Base-by-base conservation (phyloP, 257 asterid genomes). In the Cordia subcordata region DNA sequence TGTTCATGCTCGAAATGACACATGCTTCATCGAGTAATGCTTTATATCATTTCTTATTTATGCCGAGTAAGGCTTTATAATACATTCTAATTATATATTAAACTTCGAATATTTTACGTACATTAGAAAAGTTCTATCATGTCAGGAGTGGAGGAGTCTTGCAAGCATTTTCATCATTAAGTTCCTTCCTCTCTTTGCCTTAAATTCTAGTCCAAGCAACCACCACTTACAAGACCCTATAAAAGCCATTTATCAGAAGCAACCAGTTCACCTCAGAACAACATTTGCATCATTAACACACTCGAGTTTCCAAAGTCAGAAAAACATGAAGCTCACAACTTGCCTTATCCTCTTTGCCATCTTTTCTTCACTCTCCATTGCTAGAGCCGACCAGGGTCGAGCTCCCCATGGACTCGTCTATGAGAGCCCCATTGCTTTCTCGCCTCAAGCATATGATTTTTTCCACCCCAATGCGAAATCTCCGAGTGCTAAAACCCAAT, bases 381-480 rank as follows among this genome's bases (percentile, higher is more conserved):
- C 17, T 53, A 62, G 38, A 65, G 76, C 79, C 50, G n/a, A n/a
- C n/a, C 68, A 76, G 38, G 82, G 65, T 22, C 67, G 82, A 45
- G 61, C 82, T 15, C 85, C 83, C 0, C 83, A 80, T 8, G 82
- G 79, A 10, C 66, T 77, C 38, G 64, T 23, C 16, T 42, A 62
- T 49, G 75, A 68, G 63, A 68, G 57, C 45, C 85, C 85, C 8
- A 0, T 63, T 10, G 76, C 81, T 40, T 32, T 80, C 60, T 61
- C 81, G 39, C 85, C 83, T 8, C 74, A 77, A 40, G 81, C 81
- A 21, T 80, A 73, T 45, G 73, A 68, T 0, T 80, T 73, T 40
- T 80, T 80, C 49, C 67, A 77, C 60, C 78, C 85, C 18, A 66
- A 76, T 13, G 32, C 77, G 16, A 72, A 63, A 52, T 53, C 65